Conservation (phyloP, 2,329 filamentous ascomycete genomes). For the Mariannaea elegans region DNA sequence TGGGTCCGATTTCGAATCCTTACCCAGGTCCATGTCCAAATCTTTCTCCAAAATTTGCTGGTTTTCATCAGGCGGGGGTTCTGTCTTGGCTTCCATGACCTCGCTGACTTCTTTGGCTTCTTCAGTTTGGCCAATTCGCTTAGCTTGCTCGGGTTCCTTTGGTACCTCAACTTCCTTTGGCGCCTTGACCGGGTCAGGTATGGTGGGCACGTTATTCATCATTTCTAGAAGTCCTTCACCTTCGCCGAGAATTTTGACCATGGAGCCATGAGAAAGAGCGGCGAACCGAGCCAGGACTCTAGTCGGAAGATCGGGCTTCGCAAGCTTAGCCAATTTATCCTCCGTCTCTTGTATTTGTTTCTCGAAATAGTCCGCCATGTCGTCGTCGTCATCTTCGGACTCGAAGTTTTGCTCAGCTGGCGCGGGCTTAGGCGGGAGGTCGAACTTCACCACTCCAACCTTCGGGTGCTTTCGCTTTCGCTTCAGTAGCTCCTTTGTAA, state of each 20-base stretch:
- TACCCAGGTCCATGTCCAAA: not conserved
- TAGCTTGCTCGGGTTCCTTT: slow-evolving; percentile 22
- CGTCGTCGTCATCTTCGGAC: slow-evolving; percentile 64
- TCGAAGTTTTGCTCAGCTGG: slow-evolving; percentile 49
- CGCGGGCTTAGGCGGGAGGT: slow-evolving; percentile 50
- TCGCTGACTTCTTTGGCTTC: not conserved
- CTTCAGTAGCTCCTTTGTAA: slow-evolving; percentile 28
- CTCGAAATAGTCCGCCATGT: slow-evolving; percentile 66
- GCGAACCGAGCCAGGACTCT: slow-evolving; percentile 58
- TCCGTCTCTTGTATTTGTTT: slow-evolving; percentile 62
- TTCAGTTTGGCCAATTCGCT: not conserved
- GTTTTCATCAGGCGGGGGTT: not conserved
- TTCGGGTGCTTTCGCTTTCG: slow-evolving; percentile 40
- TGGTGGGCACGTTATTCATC: slow-evolving; percentile 52
- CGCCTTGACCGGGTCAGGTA: slow-evolving; percentile 8
- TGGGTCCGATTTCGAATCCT: not conserved
- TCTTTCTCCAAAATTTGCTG: not conserved
- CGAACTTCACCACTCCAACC: slow-evolving; percentile 49
- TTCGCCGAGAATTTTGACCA: slow-evolving; percentile 57
- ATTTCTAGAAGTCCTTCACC: slow-evolving; percentile 54
- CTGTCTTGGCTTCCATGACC: not conserved
- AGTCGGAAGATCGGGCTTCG: slow-evolving; percentile 50
- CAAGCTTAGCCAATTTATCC: slow-evolving; percentile 57
- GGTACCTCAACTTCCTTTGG: slow-evolving; percentile 20
- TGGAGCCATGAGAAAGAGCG: slow-evolving; percentile 57